A percentile compares a stretch with the other conserved stretches of the same genome.
phyloP scores from a whole-genome alignment of 129 eudicot species.

The Smallanthus sonchifolius region DNA sequence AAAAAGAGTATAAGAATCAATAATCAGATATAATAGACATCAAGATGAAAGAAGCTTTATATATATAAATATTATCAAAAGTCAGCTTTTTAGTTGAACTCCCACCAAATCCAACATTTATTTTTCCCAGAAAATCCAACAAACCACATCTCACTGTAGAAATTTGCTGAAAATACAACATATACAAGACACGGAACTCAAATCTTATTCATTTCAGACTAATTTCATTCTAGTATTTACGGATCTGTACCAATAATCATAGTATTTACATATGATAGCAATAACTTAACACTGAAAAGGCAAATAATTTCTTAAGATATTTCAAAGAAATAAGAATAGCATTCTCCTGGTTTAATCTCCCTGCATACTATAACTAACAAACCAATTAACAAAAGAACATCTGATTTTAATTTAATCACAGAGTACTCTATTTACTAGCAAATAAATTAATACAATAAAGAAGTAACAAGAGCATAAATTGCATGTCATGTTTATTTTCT shows the following conservation, averaged over 20 bases:
- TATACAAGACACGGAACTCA: background rate
- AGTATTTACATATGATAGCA: background rate
- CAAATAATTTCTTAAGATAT: background rate
- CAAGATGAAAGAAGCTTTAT: slow-evolving; percentile 16
- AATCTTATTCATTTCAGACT: slow-evolving; percentile 6
- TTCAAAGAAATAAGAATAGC: background rate
- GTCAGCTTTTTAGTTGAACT: slow-evolving; percentile 30
- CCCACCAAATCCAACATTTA: slow-evolving; percentile 25
- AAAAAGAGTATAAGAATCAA: background rate
- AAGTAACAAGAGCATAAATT: background rate
- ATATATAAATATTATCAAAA: slow-evolving; percentile 13
- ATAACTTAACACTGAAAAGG: background rate
- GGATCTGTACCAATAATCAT: background rate
- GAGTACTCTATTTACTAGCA: background rate
- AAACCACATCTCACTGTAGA: background rate
- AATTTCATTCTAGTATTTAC: slow-evolving; percentile 1
- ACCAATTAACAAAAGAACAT: slow-evolving; percentile 1
- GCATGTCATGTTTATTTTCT: background rate
- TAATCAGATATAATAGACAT: slow-evolving; percentile 6
- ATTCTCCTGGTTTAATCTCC: background rate
- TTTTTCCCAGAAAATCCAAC: slow-evolving; percentile 13
- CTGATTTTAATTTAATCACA: background rate
- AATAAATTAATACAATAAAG: background rate
- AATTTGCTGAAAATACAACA: background rate
- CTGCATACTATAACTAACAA: background rate